A percentile compares a stretch with the other conserved stretches of the same genome.
phyloP scores from a whole-genome alignment of 305 asterid species.

The Stenogyne calaminthoides region DNA sequence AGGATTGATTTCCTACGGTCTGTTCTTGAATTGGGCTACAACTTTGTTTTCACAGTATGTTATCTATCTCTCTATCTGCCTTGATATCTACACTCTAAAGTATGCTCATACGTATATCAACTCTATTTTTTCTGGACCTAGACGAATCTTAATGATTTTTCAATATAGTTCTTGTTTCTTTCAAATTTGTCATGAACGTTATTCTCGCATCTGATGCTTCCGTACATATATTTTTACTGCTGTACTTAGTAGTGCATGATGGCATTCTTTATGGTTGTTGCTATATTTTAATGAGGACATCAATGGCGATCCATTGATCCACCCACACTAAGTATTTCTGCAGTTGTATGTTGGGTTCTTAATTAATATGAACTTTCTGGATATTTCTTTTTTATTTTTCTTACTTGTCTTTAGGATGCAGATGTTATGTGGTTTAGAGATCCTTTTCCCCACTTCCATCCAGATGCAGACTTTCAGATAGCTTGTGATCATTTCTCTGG shows the following conservation, averaged over 20 bases:
- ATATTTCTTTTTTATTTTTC: neutral
- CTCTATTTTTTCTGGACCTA: neutral
- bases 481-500: constrained; percentile 58
- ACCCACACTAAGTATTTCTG: neutral
- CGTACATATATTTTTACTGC: neutral
- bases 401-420: constrained; percentile 43
- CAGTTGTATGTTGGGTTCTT: constrained; percentile 1
- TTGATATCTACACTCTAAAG: too few species aligned
- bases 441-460: constrained; percentile 54
- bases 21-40: constrained; percentile 60
- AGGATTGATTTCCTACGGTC: constrained; percentile 54
- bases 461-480: constrained; percentile 53
- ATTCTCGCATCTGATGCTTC: neutral
- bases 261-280: neutral
- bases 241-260: neutral
- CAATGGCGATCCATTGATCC: constrained; percentile 12
- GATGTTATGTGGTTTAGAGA: constrained; percentile 63
- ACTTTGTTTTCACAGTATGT: constrained; percentile 54
- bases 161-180: neutral
- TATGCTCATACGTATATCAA: neutral
- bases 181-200: neutral
- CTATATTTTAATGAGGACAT: constrained; percentile 15
- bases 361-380: neutral
- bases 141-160: neutral
- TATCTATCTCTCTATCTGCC: constrained; percentile 13